These are phyloP conservation scores for Suillus paluster DNA, from an alignment of 768 basidiomycete species.

Conservation along the genomic window DNA sequence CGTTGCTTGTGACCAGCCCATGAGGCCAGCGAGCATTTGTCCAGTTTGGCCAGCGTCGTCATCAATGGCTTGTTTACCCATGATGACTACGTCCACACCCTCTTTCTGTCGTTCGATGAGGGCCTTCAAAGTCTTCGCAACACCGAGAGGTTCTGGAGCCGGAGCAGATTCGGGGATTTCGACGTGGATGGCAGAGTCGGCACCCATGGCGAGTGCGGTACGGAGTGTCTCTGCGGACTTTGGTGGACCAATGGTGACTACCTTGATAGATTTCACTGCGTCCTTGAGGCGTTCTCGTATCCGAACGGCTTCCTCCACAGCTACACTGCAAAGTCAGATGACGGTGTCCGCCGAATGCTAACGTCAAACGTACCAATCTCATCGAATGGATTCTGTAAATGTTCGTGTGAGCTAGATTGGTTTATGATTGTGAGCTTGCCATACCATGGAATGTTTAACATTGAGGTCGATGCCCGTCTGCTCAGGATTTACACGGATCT, in stretches of 20 bases:
- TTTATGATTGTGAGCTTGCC: constrained; percentile 20
- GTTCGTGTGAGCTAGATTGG: constrained; percentile 5
- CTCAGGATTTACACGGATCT: constrained; percentile 94
- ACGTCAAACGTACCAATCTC: constrained; percentile 80
- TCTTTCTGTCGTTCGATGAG: constrained; percentile 67
- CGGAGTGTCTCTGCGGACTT: constrained; percentile 91
- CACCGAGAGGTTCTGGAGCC: constrained; percentile 85
- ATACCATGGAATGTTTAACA: constrained; percentile 98
- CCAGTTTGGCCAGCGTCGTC: constrained; percentile 96
- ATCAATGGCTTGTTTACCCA: constrained; percentile 99
- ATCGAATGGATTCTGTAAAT: constrained; percentile 90
- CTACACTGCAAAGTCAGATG: constrained; percentile 42
- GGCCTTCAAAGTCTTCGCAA: constrained; percentile 84
- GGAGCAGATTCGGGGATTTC: constrained; percentile 76
- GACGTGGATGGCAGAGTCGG: constrained; percentile 91
- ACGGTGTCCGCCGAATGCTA: not conserved
- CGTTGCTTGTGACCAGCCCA: constrained; percentile 93
- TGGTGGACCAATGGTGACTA: constrained; percentile 91
- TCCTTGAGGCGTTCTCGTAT: constrained; percentile 85
- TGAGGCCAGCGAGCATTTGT: constrained; percentile 93
- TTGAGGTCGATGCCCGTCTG: constrained; percentile 96
- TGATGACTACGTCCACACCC: constrained; percentile 83
- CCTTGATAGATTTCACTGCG: constrained; percentile 83
- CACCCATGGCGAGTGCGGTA: constrained; percentile 97
- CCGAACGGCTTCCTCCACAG: constrained; percentile 96